Percentiles rank a stretch among this genome's conserved stretches.
phyloP scores from a whole-genome alignment of 2,329 filamentous ascomycete species.

The Fusarium sp. region DNA sequence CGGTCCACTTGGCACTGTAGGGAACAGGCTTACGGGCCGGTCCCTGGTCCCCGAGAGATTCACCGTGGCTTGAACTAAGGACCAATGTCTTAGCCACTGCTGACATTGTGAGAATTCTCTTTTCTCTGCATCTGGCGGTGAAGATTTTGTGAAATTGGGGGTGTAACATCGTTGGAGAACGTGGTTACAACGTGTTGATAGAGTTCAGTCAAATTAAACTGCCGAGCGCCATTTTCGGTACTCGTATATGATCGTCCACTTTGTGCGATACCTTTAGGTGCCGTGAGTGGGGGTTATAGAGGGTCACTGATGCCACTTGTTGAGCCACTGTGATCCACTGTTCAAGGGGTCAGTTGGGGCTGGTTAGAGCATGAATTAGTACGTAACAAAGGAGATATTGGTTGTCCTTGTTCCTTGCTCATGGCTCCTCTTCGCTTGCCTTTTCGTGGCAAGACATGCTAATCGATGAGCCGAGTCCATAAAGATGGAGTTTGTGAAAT shows the following conservation, averaged over 20 bases:
- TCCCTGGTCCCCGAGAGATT: neutral
- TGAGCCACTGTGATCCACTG: neutral
- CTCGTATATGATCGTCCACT: neutral
- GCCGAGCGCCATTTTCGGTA: neutral
- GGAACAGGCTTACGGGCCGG: slow-evolving; percentile 7
- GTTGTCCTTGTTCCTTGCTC: neutral
- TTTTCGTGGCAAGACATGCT: neutral
- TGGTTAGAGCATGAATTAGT: neutral
- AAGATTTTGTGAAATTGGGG: neutral
- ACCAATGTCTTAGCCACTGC: neutral
- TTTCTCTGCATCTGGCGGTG: neutral
- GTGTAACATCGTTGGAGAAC: neutral
- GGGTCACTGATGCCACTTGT: neutral
- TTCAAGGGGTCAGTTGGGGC: neutral
- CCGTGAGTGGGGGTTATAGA: neutral
- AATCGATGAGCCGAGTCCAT: neutral
- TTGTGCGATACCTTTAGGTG: neutral
- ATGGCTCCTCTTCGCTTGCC: neutral
- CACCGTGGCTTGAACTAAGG: neutral
- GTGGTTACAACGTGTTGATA: neutral
- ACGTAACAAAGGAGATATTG: neutral
- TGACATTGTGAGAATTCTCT: neutral
- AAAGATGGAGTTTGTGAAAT: neutral
- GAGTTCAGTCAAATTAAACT: neutral
- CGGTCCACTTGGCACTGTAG: neutral